These are phyloP conservation scores for Stemphylium lycopersici DNA, from an alignment of 2,329 filamentous ascomycete genomes.

Conservation along the genomic window DNA sequence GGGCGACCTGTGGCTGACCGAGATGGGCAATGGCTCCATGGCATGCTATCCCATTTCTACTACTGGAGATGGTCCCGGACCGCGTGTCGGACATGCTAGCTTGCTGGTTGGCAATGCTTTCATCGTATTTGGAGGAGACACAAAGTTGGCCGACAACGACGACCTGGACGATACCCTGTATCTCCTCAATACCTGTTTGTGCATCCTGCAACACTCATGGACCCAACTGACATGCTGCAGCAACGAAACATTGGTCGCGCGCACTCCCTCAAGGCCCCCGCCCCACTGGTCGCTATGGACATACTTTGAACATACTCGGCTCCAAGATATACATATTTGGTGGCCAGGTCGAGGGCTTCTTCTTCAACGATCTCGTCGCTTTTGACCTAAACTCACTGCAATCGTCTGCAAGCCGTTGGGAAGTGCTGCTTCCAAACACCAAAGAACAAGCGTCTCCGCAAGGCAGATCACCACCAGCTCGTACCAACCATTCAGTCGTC, in stretches of 20 bases:
- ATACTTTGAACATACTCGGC: constrained; percentile 93
- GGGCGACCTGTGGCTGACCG: constrained; percentile 97
- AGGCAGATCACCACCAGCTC: constrained; percentile 68
- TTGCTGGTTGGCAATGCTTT: constrained; percentile 97
- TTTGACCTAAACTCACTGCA: constrained; percentile 97
- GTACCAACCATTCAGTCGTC: constrained; percentile 93
- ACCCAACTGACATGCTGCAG: constrained; percentile 57
- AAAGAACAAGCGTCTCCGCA: constrained; percentile 58
- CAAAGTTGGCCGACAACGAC: constrained; percentile 93
- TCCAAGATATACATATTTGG: constrained; percentile 98
- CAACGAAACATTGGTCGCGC: constrained; percentile 96
- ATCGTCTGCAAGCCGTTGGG: constrained; percentile 90
- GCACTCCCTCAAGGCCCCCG: constrained; percentile 85
- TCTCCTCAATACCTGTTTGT: constrained; percentile 93
- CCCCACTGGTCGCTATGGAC: constrained; percentile 90
- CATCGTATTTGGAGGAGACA: constrained; percentile 98
- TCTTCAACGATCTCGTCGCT: constrained; percentile 95
- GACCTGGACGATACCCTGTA: constrained; percentile 94
- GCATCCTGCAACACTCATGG: not conserved
- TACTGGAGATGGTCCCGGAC: constrained; percentile 90
- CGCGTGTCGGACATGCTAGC: constrained; percentile 91
- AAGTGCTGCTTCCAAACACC: constrained; percentile 81
- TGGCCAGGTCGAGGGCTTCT: constrained; percentile 94
- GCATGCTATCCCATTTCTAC: constrained; percentile 91
- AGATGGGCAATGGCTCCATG: constrained; percentile 80